Base-by-base conservation (phyloP, 495 filamentous ascomycete genomes). In the Penicillium samsonianum region DNA sequence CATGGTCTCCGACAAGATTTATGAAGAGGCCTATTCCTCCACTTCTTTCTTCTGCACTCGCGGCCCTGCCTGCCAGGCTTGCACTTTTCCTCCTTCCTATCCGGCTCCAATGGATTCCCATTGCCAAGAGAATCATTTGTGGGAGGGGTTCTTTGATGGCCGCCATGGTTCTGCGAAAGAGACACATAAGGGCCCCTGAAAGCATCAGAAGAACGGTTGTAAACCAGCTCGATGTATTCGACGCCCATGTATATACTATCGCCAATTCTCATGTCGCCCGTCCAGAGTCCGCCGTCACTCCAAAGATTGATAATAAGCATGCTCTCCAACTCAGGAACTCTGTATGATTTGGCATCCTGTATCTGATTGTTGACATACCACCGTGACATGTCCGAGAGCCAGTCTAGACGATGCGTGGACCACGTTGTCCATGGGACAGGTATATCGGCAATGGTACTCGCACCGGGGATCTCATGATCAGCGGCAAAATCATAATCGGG, bases 241-340 rank as follows among this genome's bases (percentile, higher is more conserved):
- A 92, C 78, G 61, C 87, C 86, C 61, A 91, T 68, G 51, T 81
- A 80, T 4, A 89, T 87, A 25, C 79, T 78, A 3, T 80, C 74
- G 0, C 76, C 76, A 2, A 81, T 62, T 9, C 59, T 75, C 87
- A 92, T 87, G 58, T 90, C 86, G 1, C 89, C 89, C 1, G 85
- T 82, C 89, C 89, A 92, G 4, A 71, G 61, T 0, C 88, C 85
- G 1, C 89, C 89, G 63, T 91, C 84, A 65, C 85, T 87, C 89
- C 89, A 92, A 33, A 89, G 80, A 57, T 92, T 91, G 38, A 91
- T 64, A 5, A 87, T 81, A 20, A 92, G 57, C 50, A 81, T 76
- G 55, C 82, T 83, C 23, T 83, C 76, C 35, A 83, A 75, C 37
- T 75, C 73, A 0, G 88, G 88, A 8, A 84, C 81, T 19, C 84